These are phyloP conservation scores for Conticribra weissflogii DNA, from an alignment of 108 stramenopile species.

Conservation along the genomic window DNA sequence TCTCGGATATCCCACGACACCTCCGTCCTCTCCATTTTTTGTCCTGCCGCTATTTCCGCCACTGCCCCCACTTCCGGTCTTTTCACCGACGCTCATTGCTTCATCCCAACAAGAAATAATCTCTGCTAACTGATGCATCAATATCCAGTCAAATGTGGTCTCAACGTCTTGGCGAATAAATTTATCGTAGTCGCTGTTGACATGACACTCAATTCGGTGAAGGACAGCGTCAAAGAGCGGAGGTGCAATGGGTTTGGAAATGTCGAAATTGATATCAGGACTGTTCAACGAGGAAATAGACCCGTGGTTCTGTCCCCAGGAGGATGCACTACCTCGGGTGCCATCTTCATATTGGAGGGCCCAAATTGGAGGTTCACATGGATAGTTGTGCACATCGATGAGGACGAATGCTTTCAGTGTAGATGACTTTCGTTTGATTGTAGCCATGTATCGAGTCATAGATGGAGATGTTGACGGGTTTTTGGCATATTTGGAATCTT, in stretches of 20 bases:
- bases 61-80: neutral
- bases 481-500: conserved; percentile 13
- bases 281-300: conserved; percentile 24
- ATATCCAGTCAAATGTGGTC: conserved; percentile 73
- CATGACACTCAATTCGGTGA: conserved; percentile 50
- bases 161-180: conserved; percentile 55
- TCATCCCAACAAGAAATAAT: conserved; percentile 59
- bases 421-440: conserved; percentile 46
- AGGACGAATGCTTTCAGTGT: conserved; percentile 52
- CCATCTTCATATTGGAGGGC: conserved; percentile 46
- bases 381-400: conserved; percentile 58
- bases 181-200: conserved; percentile 58
- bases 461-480: conserved; percentile 5
- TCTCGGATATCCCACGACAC: neutral
- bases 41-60: conserved; percentile 5
- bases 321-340: conserved; percentile 6
- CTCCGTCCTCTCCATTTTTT: conserved; percentile 1
- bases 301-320: conserved; percentile 34
- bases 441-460: conserved; percentile 41
- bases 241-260: conserved; percentile 8
- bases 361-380: conserved; percentile 62
- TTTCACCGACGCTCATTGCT: conserved; percentile 38
- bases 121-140: conserved; percentile 63
- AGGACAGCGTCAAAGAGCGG: conserved; percentile 53
- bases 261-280: neutral